These are phyloP conservation scores for Vigna nakashimae DNA, from an alignment of 306 rosid genomes.

Conservation along the genomic window DNA sequence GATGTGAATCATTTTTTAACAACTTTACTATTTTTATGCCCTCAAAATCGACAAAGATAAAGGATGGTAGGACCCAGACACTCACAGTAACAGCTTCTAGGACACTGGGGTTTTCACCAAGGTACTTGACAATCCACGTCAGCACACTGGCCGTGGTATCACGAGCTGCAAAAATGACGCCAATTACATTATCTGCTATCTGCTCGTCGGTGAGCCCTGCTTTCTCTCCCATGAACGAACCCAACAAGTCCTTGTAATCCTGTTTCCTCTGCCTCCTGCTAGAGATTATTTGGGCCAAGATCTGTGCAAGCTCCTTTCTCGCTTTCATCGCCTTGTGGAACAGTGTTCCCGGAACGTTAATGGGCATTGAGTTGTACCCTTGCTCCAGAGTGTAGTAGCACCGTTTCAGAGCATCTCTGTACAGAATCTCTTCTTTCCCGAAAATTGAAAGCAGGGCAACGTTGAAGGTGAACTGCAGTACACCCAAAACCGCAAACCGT, in stretches of 20 bases:
- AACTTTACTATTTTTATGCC: background rate
- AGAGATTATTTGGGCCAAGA: slow-evolving; percentile 74
- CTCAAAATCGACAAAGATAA: slow-evolving; percentile 29
- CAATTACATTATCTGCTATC: slow-evolving; percentile 90
- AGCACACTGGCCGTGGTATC: slow-evolving; percentile 97
- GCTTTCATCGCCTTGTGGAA: slow-evolving; percentile 93
- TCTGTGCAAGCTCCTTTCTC: slow-evolving; percentile 81
- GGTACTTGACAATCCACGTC: slow-evolving; percentile 92
- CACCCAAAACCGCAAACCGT: background rate
- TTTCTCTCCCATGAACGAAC: slow-evolving; percentile 84
- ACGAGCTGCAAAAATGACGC: slow-evolving; percentile 95
- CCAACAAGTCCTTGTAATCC: slow-evolving; percentile 72
- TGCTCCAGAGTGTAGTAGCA: slow-evolving; percentile 85
- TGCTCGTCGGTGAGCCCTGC: slow-evolving; percentile 88
- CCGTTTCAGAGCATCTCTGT: slow-evolving; percentile 77
- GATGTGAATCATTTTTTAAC: background rate
- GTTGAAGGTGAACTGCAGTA: slow-evolving; percentile 85
- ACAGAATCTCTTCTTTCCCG: slow-evolving; percentile 77
- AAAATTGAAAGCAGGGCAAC: slow-evolving; percentile 87
- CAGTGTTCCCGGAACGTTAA: slow-evolving; percentile 84
- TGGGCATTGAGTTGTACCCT: slow-evolving; percentile 98
- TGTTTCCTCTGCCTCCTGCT: slow-evolving; percentile 64
- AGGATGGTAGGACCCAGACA: slow-evolving; percentile 43
- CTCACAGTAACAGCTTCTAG: slow-evolving; percentile 90
- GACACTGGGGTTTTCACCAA: slow-evolving; percentile 80